Evolutionary conservation across 306 rosid species (phyloP).

Genomic region (Rosa rugosa): DNA sequence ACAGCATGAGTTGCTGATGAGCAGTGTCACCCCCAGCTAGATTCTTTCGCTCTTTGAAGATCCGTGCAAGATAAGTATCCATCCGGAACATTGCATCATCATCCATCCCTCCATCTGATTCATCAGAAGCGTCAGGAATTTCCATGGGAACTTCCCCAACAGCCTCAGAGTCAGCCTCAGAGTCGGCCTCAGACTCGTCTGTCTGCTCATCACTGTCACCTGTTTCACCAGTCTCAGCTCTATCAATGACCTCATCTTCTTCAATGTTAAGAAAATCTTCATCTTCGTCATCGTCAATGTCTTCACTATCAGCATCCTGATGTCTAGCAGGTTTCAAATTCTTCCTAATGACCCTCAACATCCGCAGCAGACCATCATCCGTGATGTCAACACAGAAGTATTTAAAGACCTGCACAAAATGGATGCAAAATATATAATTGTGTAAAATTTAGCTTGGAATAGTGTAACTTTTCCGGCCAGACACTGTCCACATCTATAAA

Average conservation of each 20-base stretch:
- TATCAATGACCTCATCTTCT: conserved; percentile 75
- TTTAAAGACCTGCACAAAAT: conserved; percentile 70
- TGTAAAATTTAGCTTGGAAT: neutral
- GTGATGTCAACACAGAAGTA: conserved; percentile 67
- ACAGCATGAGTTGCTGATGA: conserved; percentile 81
- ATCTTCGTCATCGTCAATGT: conserved; percentile 44
- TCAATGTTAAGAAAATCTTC: conserved; percentile 74
- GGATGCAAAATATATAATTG: conserved; percentile 18
- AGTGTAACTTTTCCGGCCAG: neutral
- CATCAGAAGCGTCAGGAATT: conserved; percentile 65
- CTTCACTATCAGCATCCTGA: conserved; percentile 57
- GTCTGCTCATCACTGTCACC: conserved; percentile 83
- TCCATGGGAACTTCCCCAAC: conserved; percentile 49
- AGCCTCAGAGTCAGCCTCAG: conserved; percentile 63
- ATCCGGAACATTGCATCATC: conserved; percentile 97
- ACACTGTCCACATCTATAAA: neutral
- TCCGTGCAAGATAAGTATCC: conserved; percentile 82
- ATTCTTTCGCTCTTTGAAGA: conserved; percentile 73
- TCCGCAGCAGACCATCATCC: conserved; percentile 69
- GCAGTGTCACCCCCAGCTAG: conserved; percentile 83
- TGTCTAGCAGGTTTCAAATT: conserved; percentile 77
- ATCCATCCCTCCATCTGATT: conserved; percentile 95
- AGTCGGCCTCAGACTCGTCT: conserved; percentile 36
- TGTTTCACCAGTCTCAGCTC: conserved; percentile 69
- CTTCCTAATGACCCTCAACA: conserved; percentile 81